phyloP scores from a whole-genome alignment of 306 rosid genomes.

The Hippophae tibetana region DNA sequence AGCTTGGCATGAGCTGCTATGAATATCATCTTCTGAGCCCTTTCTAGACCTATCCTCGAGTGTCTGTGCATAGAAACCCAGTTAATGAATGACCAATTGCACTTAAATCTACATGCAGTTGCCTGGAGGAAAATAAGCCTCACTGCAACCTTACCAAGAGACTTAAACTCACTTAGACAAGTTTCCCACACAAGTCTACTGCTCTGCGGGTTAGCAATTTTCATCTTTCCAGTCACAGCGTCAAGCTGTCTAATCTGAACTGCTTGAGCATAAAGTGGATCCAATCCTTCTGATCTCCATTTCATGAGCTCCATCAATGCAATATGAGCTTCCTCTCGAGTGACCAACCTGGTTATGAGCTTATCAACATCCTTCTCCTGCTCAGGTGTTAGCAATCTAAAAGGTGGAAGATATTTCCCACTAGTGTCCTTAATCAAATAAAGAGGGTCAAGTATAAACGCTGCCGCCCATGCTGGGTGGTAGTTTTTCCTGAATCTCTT shows the following conservation, averaged over 20 bases:
- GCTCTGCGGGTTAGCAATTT: constrained; percentile 76
- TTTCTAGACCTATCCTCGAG: constrained; percentile 60
- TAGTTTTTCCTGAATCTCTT: constrained; percentile 66
- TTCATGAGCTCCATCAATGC: constrained; percentile 94
- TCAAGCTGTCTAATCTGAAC: constrained; percentile 91
- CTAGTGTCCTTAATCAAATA: constrained; percentile 74
- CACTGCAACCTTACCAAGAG: constrained; percentile 79
- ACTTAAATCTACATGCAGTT: constrained; percentile 69
- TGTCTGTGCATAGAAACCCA: constrained; percentile 60
- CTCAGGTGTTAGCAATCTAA: constrained; percentile 72
- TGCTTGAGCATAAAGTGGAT: constrained; percentile 94
- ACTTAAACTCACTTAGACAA: constrained; percentile 73
- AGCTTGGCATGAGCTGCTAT: constrained; percentile 94
- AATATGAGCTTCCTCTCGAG: constrained; percentile 88
- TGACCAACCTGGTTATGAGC: constrained; percentile 65
- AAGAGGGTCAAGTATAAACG: constrained; percentile 89
- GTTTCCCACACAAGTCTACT: constrained; percentile 98
- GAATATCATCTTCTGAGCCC: constrained; percentile 88
- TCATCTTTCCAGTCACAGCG: constrained; percentile 84
- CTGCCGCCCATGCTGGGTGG: constrained; percentile 97
- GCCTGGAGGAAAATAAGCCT: constrained; percentile 89
- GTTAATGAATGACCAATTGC: constrained; percentile 85
- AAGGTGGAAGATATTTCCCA: constrained; percentile 94
- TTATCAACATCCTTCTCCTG: constrained; percentile 93
- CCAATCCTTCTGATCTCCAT: constrained; percentile 97